These are phyloP conservation scores for Hanseniaspora sp. DNA, from an alignment of 1,139 yeast genomes.

Conservation along the genomic window DNA sequence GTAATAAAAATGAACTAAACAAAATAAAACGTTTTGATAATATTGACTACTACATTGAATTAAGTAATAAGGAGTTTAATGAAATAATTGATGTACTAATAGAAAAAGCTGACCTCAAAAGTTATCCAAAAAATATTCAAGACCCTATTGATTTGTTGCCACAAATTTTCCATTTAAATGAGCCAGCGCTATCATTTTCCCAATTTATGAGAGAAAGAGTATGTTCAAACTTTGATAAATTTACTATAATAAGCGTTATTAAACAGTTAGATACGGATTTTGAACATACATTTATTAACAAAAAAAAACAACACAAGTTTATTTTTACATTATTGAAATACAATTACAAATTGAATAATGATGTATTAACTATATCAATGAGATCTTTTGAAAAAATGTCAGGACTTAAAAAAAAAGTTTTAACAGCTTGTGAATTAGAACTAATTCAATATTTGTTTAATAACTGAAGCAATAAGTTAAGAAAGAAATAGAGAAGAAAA, in stretches of 20 bases:
- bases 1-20: too few relatives aligned
- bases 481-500: too few relatives aligned
- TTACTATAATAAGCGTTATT: neutral
- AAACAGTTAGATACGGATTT: neutral
- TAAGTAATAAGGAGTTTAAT: neutral
- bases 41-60: neutral
- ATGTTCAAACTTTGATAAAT: neutral
- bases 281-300: neutral
- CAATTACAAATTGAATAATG: slow-evolving; percentile 12
- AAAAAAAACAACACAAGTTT: slow-evolving; percentile 8
- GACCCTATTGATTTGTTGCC: neutral
- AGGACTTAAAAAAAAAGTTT: neutral
- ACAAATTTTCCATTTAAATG: neutral
- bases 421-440: slow-evolving; percentile 4
- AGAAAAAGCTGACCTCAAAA: neutral
- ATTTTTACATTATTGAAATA: slow-evolving; percentile 3
- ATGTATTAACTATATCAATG: slow-evolving; percentile 3
- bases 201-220: slow-evolving; percentile 5
- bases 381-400: slow-evolving; percentile 4
- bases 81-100: neutral
- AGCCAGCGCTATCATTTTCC: slow-evolving; percentile 1
- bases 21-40: too few relatives aligned
- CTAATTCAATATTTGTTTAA: neutral
- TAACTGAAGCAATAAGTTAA: neutral
- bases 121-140: neutral